Base-by-base conservation (phyloP, 2,329 filamentous ascomycete genomes). In the Beauveria caledonica region DNA sequence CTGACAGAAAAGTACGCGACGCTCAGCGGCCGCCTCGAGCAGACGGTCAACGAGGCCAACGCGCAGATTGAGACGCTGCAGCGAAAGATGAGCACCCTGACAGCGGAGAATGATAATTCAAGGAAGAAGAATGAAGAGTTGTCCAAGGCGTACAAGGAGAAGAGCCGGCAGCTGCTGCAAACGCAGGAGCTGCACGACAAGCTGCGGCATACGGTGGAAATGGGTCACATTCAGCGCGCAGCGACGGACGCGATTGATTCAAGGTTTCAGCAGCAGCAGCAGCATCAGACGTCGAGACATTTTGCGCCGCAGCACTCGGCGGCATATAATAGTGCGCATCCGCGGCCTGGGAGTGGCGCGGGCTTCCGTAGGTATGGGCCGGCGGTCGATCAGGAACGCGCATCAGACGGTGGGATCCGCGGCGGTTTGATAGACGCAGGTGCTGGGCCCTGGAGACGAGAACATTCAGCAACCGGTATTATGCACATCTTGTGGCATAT, bases 81-180 rank as follows among this genome's bases (percentile, higher is more conserved):
- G 57, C 81, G 83, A 33, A 87, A 85, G 68, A 70, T 92, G 27
- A 75, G 81, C 60, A 76, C 80, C 40, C 78, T 89, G 73, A 79
- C 83, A 60, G 67, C 77, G 9, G 84, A 89, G 36, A 84, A 88
- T 58, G 82, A 86, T 23, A 76, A 77, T 9, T 74, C 93, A 11
- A 78, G 85, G 56, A 80, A 82, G 53, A 92, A 89, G 71, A 89
- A 92, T 63, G 81, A 89, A 19, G 88, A 93, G 40, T 75, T 96
- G 1, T 76, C 79, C 5, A 79, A 85, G 23, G 79, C 84, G 4
- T 86, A 85, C 66, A 82, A 82, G 60, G 87, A 92, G 23, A 94
- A 93, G 70, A 85, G 77, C 65, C 85, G 82, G 51, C 88, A 86
- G 61, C 80, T 89, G 3, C 73, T 85, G 5, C 86, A 90, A 62